Percentiles rank a stretch among this genome's conserved stretches.
Conservation (phyloP, 1,284 basidiomycete species). For the Irpex sp. region DNA sequence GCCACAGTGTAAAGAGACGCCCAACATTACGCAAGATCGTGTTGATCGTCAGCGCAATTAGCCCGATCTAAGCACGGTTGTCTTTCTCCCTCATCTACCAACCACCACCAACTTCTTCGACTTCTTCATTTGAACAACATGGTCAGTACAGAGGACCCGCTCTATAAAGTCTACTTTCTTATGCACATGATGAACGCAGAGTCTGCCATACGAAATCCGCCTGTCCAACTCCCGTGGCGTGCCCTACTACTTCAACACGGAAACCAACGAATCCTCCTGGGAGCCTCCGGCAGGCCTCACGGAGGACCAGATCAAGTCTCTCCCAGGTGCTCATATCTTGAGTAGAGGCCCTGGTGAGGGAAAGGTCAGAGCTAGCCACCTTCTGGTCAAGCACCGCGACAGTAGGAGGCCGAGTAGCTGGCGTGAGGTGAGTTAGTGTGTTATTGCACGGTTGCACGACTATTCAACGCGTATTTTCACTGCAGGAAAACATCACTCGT, state of each 20-base stretch:
- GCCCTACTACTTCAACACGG: conserved; percentile 88
- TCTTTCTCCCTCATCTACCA: not conserved
- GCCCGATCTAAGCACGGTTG: not conserved
- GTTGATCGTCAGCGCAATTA: not conserved
- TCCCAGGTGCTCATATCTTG: conserved; percentile 69
- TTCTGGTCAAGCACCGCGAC: conserved; percentile 89
- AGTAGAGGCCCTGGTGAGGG: conserved; percentile 33
- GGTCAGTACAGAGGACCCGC: no score
- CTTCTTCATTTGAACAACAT: not conserved
- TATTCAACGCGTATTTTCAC: not conserved
- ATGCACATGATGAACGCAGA: no score
- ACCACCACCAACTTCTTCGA: not conserved
- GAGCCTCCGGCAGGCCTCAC: conserved; percentile 70
- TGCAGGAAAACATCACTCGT: conserved; percentile 79
- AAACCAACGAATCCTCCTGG: conserved; percentile 80
- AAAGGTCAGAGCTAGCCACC: conserved; percentile 90
- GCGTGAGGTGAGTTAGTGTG: conserved; percentile 69
- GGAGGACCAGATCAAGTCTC: conserved; percentile 53
- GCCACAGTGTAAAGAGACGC: not conserved
- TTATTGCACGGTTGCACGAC: conserved; percentile 7
- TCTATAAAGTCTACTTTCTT: no score
- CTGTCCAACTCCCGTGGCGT: conserved; percentile 77
- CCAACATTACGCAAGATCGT: not conserved
- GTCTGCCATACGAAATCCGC: conserved; percentile 54
- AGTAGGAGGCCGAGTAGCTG: conserved; percentile 89